Conservation (phyloP, 805 yeast genomes). For the Candida michaelii region DNA sequence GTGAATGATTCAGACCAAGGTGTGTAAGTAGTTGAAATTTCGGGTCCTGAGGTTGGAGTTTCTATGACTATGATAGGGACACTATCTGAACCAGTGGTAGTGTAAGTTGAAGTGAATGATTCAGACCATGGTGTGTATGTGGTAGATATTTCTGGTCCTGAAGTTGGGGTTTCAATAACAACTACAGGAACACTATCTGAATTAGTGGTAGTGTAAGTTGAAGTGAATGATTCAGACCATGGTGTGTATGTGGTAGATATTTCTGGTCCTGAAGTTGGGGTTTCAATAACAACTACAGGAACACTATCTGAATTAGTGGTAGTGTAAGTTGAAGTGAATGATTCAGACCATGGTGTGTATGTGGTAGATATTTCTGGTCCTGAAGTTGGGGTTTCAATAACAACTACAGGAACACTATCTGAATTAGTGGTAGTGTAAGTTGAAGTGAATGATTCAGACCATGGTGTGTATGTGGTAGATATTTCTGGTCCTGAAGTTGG, state of each 20-base stretch:
- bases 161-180: neutral
- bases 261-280: neutral
- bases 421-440: neutral
- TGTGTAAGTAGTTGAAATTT: too few species aligned
- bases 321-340: neutral
- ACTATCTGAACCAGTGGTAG: too few species aligned
- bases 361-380: too few species aligned
- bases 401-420: neutral
- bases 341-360: neutral
- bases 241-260: neutral
- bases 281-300: neutral
- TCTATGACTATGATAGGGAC: too few species aligned
- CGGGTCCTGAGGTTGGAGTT: too few species aligned
- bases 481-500: too few species aligned
- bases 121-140: too few species aligned
- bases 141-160: too few species aligned
- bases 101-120: too few species aligned
- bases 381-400: neutral
- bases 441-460: neutral
- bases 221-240: neutral
- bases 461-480: neutral
- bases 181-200: neutral
- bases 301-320: neutral
- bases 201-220: neutral
- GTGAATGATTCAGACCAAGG: too few species aligned